Conservation (phyloP, 768 basidiomycete species). For the Coprinopsis sp. region DNA sequence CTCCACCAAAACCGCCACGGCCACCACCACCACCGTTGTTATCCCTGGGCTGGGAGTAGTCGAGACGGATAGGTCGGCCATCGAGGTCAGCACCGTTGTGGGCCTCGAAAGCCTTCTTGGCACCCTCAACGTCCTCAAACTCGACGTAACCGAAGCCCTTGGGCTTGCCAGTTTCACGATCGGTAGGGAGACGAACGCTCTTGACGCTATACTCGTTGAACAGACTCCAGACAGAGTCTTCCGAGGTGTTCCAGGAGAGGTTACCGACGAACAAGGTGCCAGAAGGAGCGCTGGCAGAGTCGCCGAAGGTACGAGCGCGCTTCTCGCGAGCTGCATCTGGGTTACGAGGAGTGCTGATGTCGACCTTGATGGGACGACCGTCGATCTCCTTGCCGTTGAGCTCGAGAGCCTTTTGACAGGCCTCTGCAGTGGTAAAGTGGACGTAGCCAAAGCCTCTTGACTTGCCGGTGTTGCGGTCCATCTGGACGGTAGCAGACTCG, state of each 20-base stretch:
- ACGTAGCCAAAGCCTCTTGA: conserved; percentile 87
- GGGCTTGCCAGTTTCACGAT: conserved; percentile 82
- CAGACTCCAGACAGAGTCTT: conserved; percentile 84
- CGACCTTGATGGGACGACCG: conserved; percentile 82
- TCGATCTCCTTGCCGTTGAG: conserved; percentile 89
- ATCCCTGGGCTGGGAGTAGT: conserved; percentile 83
- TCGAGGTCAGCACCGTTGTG: conserved; percentile 71
- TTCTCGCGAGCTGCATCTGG: conserved; percentile 55
- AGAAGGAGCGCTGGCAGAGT: conserved; percentile 60
- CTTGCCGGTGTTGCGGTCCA: conserved; percentile 74
- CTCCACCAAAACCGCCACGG: conserved; percentile 43
- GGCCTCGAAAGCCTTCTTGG: conserved; percentile 74
- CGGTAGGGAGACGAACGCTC: conserved; percentile 86
- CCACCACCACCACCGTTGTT: conserved; percentile 47
- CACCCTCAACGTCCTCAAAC: conserved; percentile 74
- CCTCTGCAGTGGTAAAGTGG: conserved; percentile 63
- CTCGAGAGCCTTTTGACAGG: conserved; percentile 75
- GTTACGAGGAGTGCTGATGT: conserved; percentile 66
- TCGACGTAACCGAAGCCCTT: conserved; percentile 99
- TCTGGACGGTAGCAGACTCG: conserved; percentile 81
- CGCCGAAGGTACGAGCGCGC: conserved; percentile 74
- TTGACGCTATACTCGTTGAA: conserved; percentile 89
- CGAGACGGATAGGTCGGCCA: conserved; percentile 76
- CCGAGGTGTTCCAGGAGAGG: conserved; percentile 71
- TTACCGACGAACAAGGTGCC: conserved; percentile 87